These are phyloP conservation scores for Saturnispora bothae DNA, from an alignment of 805 yeast species.

Conservation along the genomic window DNA sequence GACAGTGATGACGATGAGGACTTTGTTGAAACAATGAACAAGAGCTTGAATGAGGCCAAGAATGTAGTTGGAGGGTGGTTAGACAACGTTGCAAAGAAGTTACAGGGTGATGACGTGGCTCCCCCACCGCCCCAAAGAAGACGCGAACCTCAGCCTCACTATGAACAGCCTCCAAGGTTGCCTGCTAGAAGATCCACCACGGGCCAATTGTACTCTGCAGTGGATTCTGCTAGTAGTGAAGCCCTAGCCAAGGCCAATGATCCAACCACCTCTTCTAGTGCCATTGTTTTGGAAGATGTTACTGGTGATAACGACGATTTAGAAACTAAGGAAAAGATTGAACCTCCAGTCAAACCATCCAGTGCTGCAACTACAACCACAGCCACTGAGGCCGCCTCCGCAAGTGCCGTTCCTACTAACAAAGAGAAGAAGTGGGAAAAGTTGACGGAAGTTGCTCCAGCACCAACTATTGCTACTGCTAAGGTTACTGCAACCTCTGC, in stretches of 20 bases:
- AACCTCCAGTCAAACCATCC: conserved; percentile 9
- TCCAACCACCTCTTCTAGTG: not conserved
- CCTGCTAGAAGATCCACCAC: conserved; percentile 11
- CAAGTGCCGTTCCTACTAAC: not conserved
- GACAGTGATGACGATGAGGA: conserved; percentile 28
- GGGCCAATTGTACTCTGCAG: conserved; percentile 9
- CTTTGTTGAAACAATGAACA: conserved; percentile 49
- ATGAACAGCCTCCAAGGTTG: conserved; percentile 3
- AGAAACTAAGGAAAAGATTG: not conserved
- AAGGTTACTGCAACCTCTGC: conserved; percentile 2
- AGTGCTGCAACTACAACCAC: conserved; percentile 20
- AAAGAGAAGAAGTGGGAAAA: conserved; percentile 35
- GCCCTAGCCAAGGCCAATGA: not conserved
- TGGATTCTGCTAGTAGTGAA: conserved; percentile 3
- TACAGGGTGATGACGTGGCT: conserved; percentile 18
- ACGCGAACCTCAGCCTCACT: not conserved
- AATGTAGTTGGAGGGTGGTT: conserved; percentile 72
- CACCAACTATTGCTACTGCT: conserved; percentile 28
- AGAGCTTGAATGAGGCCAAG: conserved; percentile 75
- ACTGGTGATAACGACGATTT: conserved; percentile 2
- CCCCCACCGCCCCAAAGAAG: too few species aligned
- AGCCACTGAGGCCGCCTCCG: not conserved
- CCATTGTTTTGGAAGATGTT: conserved; percentile 3
- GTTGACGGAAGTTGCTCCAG: conserved; percentile 29
- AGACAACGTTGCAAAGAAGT: conserved; percentile 49